Evolutionary conservation across 192 early-diverging fungal species (phyloP).

Genomic region (Backusella westeae): DNA sequence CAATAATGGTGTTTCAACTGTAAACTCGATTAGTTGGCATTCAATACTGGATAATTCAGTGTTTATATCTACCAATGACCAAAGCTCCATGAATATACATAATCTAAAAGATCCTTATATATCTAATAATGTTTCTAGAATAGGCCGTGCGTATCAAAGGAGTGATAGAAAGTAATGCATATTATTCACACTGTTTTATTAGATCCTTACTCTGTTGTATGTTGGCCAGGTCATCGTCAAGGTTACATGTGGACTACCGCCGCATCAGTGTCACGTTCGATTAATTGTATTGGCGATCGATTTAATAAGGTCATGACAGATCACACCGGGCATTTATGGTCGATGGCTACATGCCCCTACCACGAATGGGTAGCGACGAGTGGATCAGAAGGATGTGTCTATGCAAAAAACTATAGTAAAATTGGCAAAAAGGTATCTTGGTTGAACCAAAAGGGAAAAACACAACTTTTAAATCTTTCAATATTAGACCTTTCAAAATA

Average conservation of each 20-base stretch:
- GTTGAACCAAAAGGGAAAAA: background rate
- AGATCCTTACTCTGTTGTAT: background rate
- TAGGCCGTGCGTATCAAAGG: background rate
- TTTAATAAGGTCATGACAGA: background rate
- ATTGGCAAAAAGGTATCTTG: background rate
- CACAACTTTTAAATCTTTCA: background rate
- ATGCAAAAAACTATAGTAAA: background rate
- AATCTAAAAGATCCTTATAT: conserved; percentile 10
- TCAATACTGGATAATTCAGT: background rate
- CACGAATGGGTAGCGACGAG: background rate
- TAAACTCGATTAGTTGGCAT: background rate
- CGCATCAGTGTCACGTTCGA: background rate
- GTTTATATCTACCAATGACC: background rate
- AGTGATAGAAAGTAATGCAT: background rate
- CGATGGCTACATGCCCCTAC: background rate
- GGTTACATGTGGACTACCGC: background rate
- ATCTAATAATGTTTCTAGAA: background rate
- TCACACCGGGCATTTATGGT: conserved; percentile 10
- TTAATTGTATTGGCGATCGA: background rate
- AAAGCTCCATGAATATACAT: background rate
- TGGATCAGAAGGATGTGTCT: background rate
- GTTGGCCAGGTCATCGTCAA: background rate
- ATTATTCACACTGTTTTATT: background rate
- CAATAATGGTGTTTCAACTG: background rate
- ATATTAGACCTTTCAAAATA: background rate